A percentile compares a stretch with the other conserved stretches of the same genome.
These are phyloP conservation scores for Aplosporella prunicola DNA, from an alignment of 2,329 filamentous ascomycete genomes.

Conservation along the genomic window DNA sequence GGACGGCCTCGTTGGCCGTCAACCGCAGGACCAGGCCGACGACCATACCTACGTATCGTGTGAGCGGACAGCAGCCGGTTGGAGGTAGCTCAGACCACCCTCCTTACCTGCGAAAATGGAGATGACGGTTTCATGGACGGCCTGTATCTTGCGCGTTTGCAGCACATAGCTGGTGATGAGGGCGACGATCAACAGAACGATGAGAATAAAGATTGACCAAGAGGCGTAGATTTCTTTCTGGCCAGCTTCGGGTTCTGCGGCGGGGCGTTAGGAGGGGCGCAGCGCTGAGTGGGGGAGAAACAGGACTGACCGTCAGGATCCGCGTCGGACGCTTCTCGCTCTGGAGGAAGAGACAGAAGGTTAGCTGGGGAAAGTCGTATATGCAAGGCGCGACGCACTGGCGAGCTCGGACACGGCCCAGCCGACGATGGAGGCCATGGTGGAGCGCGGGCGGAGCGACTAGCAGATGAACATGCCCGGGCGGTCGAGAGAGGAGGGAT, in stretches of 20 bases:
- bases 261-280: conserved; percentile 25
- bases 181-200: conserved; percentile 83
- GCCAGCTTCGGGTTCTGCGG: conserved; percentile 62
- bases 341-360: conserved; percentile 20
- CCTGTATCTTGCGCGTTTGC: conserved; percentile 93
- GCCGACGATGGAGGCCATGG: conserved; percentile 30
- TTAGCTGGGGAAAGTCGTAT: conserved; percentile 14
- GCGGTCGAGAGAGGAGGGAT: too few species aligned
- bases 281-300: conserved; percentile 10
- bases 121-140: conserved; percentile 94
- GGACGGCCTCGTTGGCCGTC: conserved; percentile 71
- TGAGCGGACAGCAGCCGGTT: too few species aligned
- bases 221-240: conserved; percentile 93
- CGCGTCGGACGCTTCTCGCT: conserved; percentile 37
- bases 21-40: conserved; percentile 83
- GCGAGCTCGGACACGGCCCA: conserved; percentile 30
- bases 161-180: conserved; percentile 96
- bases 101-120: conserved; percentile 91
- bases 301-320: conserved; percentile 35
- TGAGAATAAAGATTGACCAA: conserved; percentile 95
- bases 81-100: too few species aligned
- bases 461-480: too few species aligned
- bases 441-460: conserved; percentile 11
- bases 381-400: conserved; percentile 26
- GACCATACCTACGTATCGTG: conserved; percentile 65